These are phyloP conservation scores for Fraxinus angustifolia DNA, from an alignment of 305 asterid species.

Conservation along the genomic window DNA sequence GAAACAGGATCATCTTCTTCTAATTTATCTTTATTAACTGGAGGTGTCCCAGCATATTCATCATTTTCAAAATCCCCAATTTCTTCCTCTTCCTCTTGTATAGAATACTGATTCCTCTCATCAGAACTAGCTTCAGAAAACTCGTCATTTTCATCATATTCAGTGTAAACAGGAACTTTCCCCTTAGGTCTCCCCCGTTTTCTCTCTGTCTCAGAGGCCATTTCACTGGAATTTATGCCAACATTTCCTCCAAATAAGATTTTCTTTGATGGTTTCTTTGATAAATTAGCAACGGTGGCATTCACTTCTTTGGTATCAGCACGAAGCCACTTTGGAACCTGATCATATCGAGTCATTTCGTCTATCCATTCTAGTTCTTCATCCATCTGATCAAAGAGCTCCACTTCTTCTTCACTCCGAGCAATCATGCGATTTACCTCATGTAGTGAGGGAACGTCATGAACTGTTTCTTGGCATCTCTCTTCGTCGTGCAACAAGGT, in stretches of 20 bases:
- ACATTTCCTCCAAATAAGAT: slow-evolving; percentile 51
- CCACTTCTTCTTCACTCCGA: slow-evolving; percentile 91
- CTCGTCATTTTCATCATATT: slow-evolving; percentile 77
- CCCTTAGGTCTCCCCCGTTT: slow-evolving; percentile 86
- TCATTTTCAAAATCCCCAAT: slow-evolving; percentile 81
- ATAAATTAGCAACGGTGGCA: slow-evolving; percentile 59
- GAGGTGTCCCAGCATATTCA: slow-evolving; percentile 59
- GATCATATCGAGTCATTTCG: slow-evolving; percentile 84
- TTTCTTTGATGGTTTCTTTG: slow-evolving; percentile 73
- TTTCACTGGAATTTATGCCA: slow-evolving; percentile 48
- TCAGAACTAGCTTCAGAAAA: slow-evolving; percentile 86
- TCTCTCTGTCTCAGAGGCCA: slow-evolving; percentile 63
- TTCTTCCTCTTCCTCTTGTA: slow-evolving; percentile 75
- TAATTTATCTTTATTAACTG: slow-evolving; percentile 56
- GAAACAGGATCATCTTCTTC: slow-evolving; percentile 71
- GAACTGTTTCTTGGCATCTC: slow-evolving; percentile 96
- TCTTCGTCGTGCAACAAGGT: slow-evolving; percentile 95
- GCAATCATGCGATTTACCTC: slow-evolving; percentile 99
- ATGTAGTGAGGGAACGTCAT: slow-evolving; percentile 93
- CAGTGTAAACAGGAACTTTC: slow-evolving; percentile 81
- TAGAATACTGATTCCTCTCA: slow-evolving; percentile 69
- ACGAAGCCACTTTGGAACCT: slow-evolving; percentile 96
- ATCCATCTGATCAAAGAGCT: slow-evolving; percentile 97
- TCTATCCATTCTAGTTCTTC: slow-evolving; percentile 94
- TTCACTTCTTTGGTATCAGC: slow-evolving; percentile 79